Evolutionary conservation across 495 filamentous ascomycete genomes (phyloP), one percentile per base, ranked within the genome.

Genomic region (Podospora tetraspora): DNA sequence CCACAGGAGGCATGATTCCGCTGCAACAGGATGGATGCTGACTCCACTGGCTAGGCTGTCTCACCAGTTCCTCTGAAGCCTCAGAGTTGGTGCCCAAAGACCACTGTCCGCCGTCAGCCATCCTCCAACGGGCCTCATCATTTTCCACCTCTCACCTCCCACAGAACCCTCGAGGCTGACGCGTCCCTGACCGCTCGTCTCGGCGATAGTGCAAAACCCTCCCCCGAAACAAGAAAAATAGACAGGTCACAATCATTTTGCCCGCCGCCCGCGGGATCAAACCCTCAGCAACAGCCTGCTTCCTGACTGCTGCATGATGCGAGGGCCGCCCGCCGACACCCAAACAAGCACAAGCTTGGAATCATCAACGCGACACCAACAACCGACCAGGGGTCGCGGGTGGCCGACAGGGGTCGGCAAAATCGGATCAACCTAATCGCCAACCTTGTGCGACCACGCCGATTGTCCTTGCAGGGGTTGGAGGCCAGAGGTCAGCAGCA

Each of bases 351-450:
- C 43, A 52, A n/a, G 43, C 43, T 52, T 52, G 19, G 43, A 52
- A 52, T 52, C 43, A 52, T 52, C 43, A 52, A 8, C 43, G 43
- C 43, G 43, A 62, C 29, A 37, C 27, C 25, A 21, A 64, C 32
- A 25, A 43, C 57, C 6, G 23, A 60, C 59, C 62, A 64, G 62
- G 62, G 66, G 52, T 60, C 30, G 27, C 29, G 13, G n/a, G 16
- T 3, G 34, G 13, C 3, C 4, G 43, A 52, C 61, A 59, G 34
- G 66, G 69, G 57, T 71, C 69, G 69, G 69, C 66, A 68, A 68
- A 71, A 71, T 68, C 66, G 69, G 69, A 68, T 63, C 66, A 71
- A 71, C 34, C 58, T 66, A 61, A 62, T 68, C 61, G 56, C 61
- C 37, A 64, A 61, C 69, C 43, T 71, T 71, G 65, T 70, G 68